phyloP scores from a whole-genome alignment of 108 stramenopile genomes.

The Skeletonema grethae region DNA sequence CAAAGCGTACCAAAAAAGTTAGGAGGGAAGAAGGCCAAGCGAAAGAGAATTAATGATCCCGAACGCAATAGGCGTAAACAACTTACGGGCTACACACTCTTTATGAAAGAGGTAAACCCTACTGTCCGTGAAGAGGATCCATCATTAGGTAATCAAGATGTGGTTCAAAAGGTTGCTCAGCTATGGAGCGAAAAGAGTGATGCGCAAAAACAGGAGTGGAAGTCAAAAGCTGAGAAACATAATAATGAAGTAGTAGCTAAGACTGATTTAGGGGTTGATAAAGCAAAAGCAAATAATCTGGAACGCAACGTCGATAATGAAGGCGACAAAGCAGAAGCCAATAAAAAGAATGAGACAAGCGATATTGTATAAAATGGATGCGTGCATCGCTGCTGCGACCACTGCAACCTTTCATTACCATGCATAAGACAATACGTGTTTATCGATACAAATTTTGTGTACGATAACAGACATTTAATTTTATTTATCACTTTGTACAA shows the following conservation, averaged over 20 bases:
- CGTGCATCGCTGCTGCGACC: too few relatives aligned
- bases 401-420: neutral
- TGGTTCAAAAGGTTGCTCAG: neutral
- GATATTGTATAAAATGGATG: neutral
- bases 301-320: neutral
- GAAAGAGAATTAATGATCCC: neutral
- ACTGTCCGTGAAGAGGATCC: conserved; percentile 1
- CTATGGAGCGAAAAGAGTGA: neutral
- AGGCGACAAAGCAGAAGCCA: neutral
- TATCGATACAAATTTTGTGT: neutral
- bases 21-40: neutral
- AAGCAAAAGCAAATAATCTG: neutral
- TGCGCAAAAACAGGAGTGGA: neutral
- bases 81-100: neutral
- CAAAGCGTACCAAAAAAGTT: neutral
- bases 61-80: neutral
- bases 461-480: neutral
- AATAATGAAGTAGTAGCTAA: neutral
- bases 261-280: neutral
- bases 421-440: conserved; percentile 3
- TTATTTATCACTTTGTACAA: neutral
- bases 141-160: neutral
- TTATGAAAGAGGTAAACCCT: conserved; percentile 4
- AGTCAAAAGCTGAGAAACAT: neutral
- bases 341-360: neutral